These are phyloP conservation scores for Brassica hybrid DNA, from an alignment of 441 rosid species.

Conservation along the genomic window DNA sequence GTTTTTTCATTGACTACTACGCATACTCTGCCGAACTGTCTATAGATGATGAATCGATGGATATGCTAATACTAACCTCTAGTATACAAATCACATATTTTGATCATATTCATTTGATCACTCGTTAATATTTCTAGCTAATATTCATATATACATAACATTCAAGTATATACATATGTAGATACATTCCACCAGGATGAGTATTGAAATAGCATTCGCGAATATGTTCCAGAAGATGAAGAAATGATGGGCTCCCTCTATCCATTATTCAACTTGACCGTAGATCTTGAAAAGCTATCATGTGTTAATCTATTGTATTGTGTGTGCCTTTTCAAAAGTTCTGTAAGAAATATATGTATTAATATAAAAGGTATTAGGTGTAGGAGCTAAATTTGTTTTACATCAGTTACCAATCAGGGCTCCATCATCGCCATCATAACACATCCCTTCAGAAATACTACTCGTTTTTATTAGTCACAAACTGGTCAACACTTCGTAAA, in stretches of 20 bases:
- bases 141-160: background rate
- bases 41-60: background rate
- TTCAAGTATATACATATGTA: background rate
- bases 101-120: background rate
- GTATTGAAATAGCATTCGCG: background rate
- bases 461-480: conserved; percentile 14
- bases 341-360: background rate
- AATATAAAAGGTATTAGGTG: conserved; percentile 34
- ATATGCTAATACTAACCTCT: background rate
- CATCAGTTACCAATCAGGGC: conserved; percentile 32
- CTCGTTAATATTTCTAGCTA: background rate
- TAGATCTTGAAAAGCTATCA: conserved; percentile 21
- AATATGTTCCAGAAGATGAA: background rate
- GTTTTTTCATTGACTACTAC: background rate
- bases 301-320: conserved; percentile 21
- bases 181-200: background rate
- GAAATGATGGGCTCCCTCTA: conserved; percentile 11
- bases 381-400: conserved; percentile 25
- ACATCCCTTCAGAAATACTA: conserved; percentile 7
- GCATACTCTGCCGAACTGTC: background rate
- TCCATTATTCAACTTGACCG: conserved; percentile 19
- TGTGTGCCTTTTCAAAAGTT: conserved; percentile 20
- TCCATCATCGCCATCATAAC: conserved; percentile 32
- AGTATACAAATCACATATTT: background rate
- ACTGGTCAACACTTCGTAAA: conserved; percentile 13